Base-by-base conservation (phyloP, 2,329 filamentous ascomycete genomes). In the Nemania sp. region DNA sequence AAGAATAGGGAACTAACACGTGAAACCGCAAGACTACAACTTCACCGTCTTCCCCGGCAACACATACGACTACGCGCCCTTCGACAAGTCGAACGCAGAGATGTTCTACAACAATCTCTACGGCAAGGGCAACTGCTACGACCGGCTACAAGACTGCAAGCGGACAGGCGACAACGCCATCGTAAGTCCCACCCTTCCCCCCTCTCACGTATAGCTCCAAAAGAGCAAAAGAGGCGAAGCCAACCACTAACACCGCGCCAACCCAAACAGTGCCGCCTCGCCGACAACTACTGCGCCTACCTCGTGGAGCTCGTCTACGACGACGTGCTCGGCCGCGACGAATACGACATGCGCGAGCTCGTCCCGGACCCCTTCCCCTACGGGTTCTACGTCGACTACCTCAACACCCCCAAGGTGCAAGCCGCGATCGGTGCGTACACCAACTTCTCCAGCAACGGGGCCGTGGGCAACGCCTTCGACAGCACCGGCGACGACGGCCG, bases 31-130 rank as follows among this genome's bases (percentile, higher is more conserved):
- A 54, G 69, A 86, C 76, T 88, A 88, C 79, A 87, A 88, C 76
- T 88, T 82, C 73, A 84, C 86, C 10, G 83, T 87, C 15, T 84
- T 68, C 57, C 86, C 86, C 0, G 86, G 86, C 10, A 88, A 88
- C 76, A 86, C 86, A 0, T 88, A 88, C 74, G 85, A 87, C 71
- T 85, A 84, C 72, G 76, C 79, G 1, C 85, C 85, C 1, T 87
- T 80, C 78, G 87, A 86, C 74, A 81, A 78, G 10, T 81, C 83
- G 2, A 77, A 84, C 32, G 80, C 85, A 63, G 79, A 79, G 0
- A 78, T 84, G 74, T 83, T 88, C 77, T 87, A 87, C 80, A 88
- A 89, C 78, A 86, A 85, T 71, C 75, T 90, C 35, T 90, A 89
- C 74, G 88, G 88, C 1, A 73, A 80, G 1, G 88, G 88, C 35